Base-by-base conservation (phyloP, 768 basidiomycete species). In the Boletus reticuloceps region DNA sequence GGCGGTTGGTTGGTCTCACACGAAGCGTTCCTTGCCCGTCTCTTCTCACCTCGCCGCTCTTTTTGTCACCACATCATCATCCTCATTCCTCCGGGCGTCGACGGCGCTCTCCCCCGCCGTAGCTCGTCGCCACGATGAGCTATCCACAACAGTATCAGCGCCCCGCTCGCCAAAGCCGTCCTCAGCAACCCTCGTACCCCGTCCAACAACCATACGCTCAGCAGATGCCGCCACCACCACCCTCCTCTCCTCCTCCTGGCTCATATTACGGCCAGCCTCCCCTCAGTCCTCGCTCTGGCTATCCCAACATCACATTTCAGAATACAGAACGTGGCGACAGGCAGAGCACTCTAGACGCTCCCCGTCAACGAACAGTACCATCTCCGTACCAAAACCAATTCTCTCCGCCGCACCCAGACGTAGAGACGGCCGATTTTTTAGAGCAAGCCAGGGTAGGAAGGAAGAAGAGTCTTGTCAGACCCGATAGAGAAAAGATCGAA, bases 401-500 rank as follows among this genome's bases (percentile, higher is more conserved):
- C 79, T 59, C 72, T 76, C 69, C 80, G 65, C 66, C 67, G 58
- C 64, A 55, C 31, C 60, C 71, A 49, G 69, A 76, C 58, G 51
- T 69, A 53, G 68, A 74, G 54, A 53, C 64, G 1, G 63, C 56
- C n/a, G 66, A 73, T 5, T 65, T 72, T 42, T 72, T 72, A 39
- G 83, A 83, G 61, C 76, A 79, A 4, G 72, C 76, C 16, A 76
- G 78, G 54, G 81, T 91, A 8, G 74, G 78, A 54, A 76, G 97
- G 68, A 98, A 97, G 80, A 95, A 94, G 79, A 91, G 88, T 68
- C 80, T 99, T 17, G 91, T 98, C 50, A 78, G 81, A 53, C 96
- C 96, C 6, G 96, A 99, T 72, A 79, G 96, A 54, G 95, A 97
- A 77, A 93, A 95, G 79, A 91, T 98, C 62, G 94, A 98, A 65